Evolutionary conservation across 495 filamentous ascomycete species (phyloP).

Genomic region (Saxispiralis lemnorum): DNA sequence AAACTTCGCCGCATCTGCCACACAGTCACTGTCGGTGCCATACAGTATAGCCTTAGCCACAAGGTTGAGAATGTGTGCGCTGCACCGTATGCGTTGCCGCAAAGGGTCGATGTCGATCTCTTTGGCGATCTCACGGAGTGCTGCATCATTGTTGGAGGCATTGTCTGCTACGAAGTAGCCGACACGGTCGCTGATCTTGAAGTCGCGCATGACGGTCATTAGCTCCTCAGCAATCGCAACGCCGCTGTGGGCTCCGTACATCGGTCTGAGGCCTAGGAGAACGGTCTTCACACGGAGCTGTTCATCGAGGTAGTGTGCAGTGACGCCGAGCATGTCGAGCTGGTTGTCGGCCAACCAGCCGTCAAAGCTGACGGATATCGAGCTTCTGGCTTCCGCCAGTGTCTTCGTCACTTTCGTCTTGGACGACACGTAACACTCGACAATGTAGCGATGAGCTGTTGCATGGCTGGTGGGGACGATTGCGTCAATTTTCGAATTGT

Average conservation of each 20-base stretch:
- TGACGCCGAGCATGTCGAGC: not conserved
- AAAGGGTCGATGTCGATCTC: not conserved
- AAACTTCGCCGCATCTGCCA: too few species aligned
- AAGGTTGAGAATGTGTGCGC: not conserved
- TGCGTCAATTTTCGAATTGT: too few species aligned
- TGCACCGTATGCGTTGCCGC: not conserved
- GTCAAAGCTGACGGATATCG: not conserved
- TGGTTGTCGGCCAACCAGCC: not conserved
- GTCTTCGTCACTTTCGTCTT: not conserved
- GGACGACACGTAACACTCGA: not conserved
- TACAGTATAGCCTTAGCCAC: not conserved
- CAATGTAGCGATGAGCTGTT: too few species aligned
- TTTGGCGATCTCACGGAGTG: not conserved
- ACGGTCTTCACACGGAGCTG: not conserved
- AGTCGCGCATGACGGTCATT: not conserved
- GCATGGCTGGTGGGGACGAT: too few species aligned
- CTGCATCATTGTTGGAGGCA: not conserved
- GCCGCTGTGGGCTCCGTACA: not conserved
- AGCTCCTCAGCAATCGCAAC: not conserved
- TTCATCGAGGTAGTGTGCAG: not conserved
- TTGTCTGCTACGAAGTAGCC: slow-evolving; percentile 1
- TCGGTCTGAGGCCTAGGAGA: not conserved
- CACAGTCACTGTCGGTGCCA: too few species aligned
- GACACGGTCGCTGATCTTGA: not conserved
- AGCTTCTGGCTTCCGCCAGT: not conserved